A percentile compares a stretch with the other conserved stretches of the same genome.
phyloP scores from a whole-genome alignment of 1,139 yeast genomes.

The Taiozyma onychis region DNA sequence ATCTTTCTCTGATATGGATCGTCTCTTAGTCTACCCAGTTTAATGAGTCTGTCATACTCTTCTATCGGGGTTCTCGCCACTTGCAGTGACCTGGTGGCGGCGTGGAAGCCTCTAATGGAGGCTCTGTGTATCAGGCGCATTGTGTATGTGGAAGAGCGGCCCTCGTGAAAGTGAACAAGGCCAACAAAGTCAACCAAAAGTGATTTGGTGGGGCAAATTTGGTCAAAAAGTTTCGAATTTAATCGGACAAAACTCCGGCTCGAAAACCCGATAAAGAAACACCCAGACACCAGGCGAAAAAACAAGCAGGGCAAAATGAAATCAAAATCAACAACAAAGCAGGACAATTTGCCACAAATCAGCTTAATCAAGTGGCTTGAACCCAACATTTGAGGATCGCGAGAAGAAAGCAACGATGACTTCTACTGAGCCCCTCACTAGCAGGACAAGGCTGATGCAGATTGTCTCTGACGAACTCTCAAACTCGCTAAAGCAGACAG shows the following conservation, averaged over 20 bases:
- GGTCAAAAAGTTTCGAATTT: not conserved
- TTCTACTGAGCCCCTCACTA: not conserved
- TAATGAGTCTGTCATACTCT: conserved; percentile 55
- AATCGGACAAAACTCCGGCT: not conserved
- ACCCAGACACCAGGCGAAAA: not conserved
- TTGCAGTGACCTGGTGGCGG: not conserved
- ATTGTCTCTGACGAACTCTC: conserved; percentile 16
- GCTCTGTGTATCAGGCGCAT: not conserved
- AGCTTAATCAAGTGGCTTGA: not conserved
- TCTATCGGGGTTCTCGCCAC: conserved; percentile 40
- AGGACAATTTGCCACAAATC: not conserved
- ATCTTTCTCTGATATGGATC: conserved; percentile 66
- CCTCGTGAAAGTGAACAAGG: too few species aligned
- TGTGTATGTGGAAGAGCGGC: not conserved
- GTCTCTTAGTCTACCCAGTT: conserved; percentile 46
- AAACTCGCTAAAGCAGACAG: conserved; percentile 6
- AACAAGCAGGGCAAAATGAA: not conserved
- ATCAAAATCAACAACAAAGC: not conserved
- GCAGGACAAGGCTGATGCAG: conserved; percentile 19
- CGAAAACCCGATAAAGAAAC: not conserved
- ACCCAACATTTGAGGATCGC: not conserved
- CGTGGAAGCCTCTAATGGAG: not conserved
- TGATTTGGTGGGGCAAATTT: not conserved
- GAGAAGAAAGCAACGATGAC: not conserved
- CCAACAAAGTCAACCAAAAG: not conserved